Evolutionary conservation across 164 flowering plant genomes (phyloP), one percentile per base, ranked within the genome.

Genomic region (Saururus chinensis): DNA sequence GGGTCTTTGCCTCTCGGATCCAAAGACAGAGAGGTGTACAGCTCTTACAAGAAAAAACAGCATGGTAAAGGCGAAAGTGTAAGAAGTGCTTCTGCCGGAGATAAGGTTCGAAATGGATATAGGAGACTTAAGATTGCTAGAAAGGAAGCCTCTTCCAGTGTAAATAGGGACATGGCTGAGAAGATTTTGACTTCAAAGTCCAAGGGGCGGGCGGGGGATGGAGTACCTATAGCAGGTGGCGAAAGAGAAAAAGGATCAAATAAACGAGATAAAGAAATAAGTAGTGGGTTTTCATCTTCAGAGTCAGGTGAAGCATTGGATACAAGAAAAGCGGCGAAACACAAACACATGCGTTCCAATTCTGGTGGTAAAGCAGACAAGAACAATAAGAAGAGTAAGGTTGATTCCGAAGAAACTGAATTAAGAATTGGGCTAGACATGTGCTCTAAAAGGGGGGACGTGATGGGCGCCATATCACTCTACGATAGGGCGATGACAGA

Each of bases 371-470:
- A 57, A 40, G 26, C 2, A 35, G 60, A 30, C n/a, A 41, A 64
- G 54, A 64, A 61, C 70, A 56, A 72, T 20, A 81, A 75, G 71
- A 77, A 73, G 65, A 65, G 9, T 25, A 75, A 73, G 72, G 59
- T 40, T 9, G 75, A 80, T 42, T 49, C 70, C 12, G 71, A 66
- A 6, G 87, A 66, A 62, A 13, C 45, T 54, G 57, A 53, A 64
- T 56, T 84, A 62, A 80, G 79, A 69, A 60, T 72, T 64, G 70
- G 72, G 21, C 66, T 87, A 77, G 92, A 87, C 69, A 81, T 75
- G 84, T 86, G 92, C 62, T 86, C 95, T 5, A 87, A 84, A 62
- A 80, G 64, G 63, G 97, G 97, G 54, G 89, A 87, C 76, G 80
- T 84, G 7, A 62, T 82, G 79, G 79, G 86, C 40, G 97, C 91